Conservation (phyloP, 179 eudicot genomes). For the Pouteria campechiana region DNA sequence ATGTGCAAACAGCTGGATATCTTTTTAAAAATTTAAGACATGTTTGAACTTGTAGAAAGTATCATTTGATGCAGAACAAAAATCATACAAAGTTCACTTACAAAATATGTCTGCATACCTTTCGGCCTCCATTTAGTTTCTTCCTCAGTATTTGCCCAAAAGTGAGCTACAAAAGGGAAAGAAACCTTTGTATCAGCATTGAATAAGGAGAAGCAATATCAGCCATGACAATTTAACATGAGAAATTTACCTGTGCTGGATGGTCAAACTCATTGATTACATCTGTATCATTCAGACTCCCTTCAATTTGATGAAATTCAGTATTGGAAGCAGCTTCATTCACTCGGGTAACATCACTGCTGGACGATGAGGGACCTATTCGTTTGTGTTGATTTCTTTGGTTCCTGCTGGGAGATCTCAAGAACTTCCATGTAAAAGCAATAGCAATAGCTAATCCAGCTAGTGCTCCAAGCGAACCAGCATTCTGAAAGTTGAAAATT, state of each 20-base stretch:
- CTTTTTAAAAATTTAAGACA: no score
- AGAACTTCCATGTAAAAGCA: constrained; percentile 65
- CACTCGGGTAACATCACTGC: constrained; percentile 29
- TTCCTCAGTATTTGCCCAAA: constrained; percentile 81
- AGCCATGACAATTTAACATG: background rate
- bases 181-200: background rate
- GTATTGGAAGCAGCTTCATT: no score
- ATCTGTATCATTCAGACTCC: no score
- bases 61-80: background rate
- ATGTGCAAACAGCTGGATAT: no score
- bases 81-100: background rate
- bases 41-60: no score
- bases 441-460: constrained; percentile 84
- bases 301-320: no score
- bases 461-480: constrained; percentile 62
- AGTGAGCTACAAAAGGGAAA: constrained; percentile 57
- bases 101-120: constrained; percentile 28
- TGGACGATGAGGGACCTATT: constrained; percentile 43
- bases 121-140: constrained; percentile 80
- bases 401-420: constrained; percentile 49
- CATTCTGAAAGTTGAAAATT: constrained; percentile 73
- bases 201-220: background rate
- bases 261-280: constrained; percentile 82
- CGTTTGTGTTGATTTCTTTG: constrained; percentile 75
- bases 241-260: constrained; percentile 48